Evolutionary conservation across 2,329 filamentous ascomycete genomes (phyloP).

Genomic region (Rhinocladiella mackenziei): DNA sequence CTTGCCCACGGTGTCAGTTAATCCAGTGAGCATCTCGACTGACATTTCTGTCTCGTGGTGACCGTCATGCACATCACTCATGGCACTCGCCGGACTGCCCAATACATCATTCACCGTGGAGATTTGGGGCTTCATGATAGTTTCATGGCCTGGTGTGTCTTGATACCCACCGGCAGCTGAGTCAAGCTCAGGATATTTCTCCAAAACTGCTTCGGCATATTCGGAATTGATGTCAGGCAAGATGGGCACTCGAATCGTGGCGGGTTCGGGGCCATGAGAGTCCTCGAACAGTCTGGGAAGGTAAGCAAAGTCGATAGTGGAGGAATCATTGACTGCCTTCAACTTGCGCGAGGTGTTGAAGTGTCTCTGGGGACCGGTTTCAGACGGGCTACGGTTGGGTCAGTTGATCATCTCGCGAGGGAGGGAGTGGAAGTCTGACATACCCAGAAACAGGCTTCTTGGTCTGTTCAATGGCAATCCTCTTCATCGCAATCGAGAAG

Average conservation of each 20-base stretch:
- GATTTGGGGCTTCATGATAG: slow-evolving; percentile 56
- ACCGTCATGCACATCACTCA: slow-evolving; percentile 58
- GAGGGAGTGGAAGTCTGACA: slow-evolving; percentile 17
- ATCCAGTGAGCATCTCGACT: slow-evolving; percentile 52
- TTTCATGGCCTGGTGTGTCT: slow-evolving; percentile 25
- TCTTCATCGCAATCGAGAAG: slow-evolving; percentile 52
- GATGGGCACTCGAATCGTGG: slow-evolving; percentile 48
- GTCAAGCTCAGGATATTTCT: slow-evolving; percentile 27
- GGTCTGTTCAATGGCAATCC: slow-evolving; percentile 38
- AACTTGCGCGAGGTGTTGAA: slow-evolving; percentile 60
- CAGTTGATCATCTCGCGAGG: slow-evolving; percentile 2
- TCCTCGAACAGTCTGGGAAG: slow-evolving; percentile 50
- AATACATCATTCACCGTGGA: slow-evolving; percentile 39
- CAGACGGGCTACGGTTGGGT: slow-evolving; percentile 22
- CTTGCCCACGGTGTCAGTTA: slow-evolving; percentile 49
- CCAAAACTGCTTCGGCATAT: slow-evolving; percentile 29
- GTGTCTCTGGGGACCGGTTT: slow-evolving; percentile 42
- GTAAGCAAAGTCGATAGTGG: slow-evolving; percentile 61
- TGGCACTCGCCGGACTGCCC: slow-evolving; percentile 47
- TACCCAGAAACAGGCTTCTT: slow-evolving; percentile 40
- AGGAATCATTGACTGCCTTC: slow-evolving; percentile 55
- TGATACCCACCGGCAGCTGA: slow-evolving; percentile 30
- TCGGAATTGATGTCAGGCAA: slow-evolving; percentile 41
- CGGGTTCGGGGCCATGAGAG: slow-evolving; percentile 32
- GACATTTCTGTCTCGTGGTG: slow-evolving; percentile 45